Conservation (phyloP, 192 early-diverging fungal species). For the Entomortierella chlamydospora region DNA sequence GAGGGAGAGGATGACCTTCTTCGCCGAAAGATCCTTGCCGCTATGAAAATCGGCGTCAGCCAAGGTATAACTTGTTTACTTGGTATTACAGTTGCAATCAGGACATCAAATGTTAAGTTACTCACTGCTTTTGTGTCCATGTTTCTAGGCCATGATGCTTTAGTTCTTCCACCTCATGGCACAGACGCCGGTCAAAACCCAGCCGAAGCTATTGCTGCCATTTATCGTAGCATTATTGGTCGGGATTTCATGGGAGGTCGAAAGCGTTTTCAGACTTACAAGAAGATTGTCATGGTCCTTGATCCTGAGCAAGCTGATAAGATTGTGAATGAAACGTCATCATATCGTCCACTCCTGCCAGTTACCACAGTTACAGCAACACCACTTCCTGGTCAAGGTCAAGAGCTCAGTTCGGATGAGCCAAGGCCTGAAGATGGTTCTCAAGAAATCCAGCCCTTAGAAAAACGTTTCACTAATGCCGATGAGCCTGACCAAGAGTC, state of each 20-base stretch:
- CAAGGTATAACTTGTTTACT: conserved; percentile 34
- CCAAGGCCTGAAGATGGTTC: background rate
- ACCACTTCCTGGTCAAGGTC: conserved; percentile 20
- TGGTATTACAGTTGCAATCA: no score
- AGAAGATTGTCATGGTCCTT: conserved; percentile 53
- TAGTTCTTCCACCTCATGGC: conserved; percentile 49
- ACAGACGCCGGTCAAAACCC: conserved; percentile 47
- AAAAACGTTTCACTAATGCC: background rate
- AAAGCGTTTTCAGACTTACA: conserved; percentile 53
- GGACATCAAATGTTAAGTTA: no score
- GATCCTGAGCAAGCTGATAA: conserved; percentile 46
- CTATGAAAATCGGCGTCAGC: conserved; percentile 50
- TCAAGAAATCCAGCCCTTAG: background rate
- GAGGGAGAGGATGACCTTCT: conserved; percentile 49
- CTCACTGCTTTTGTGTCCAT: no score
- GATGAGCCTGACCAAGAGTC: conserved; percentile 5
- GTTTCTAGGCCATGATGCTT: conserved; percentile 49
- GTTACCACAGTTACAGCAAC: conserved; percentile 7
- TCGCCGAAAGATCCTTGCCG: conserved; percentile 39
- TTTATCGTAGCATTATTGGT: conserved; percentile 48
- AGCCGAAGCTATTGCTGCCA: conserved; percentile 44
- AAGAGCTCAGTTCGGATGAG: background rate
- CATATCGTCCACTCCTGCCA: conserved; percentile 32
- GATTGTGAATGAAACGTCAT: conserved; percentile 48
- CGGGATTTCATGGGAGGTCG: conserved; percentile 51